A percentile compares a stretch with the other conserved stretches of the same genome.
Evolutionary conservation across 1,139 yeast genomes (phyloP).

Genomic region (Taphrina confusa): DNA sequence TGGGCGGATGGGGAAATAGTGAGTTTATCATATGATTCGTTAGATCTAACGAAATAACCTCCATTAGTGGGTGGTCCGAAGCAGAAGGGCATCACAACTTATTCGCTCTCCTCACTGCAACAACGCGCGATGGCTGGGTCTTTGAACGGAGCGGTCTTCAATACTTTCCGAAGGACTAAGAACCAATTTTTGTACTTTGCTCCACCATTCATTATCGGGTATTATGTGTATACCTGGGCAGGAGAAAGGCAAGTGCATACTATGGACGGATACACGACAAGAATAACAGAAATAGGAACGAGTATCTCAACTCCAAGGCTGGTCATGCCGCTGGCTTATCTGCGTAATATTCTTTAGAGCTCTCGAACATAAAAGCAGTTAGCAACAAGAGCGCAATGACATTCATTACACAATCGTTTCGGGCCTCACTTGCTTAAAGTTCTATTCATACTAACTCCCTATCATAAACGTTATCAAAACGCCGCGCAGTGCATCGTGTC

Average conservation of each 20-base stretch:
- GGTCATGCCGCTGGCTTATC: slow-evolving; percentile 32
- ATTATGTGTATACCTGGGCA: slow-evolving; percentile 85
- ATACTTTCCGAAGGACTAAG: slow-evolving; percentile 91
- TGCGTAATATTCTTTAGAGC: not conserved
- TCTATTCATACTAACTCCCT: no score
- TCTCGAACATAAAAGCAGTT: no score
- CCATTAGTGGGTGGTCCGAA: slow-evolving; percentile 70
- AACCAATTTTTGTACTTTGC: slow-evolving; percentile 77
- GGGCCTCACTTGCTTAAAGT: no score
- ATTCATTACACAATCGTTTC: no score
- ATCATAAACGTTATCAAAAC: no score
- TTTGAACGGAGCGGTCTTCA: slow-evolving; percentile 82
- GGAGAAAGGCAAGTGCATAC: slow-evolving; percentile 52
- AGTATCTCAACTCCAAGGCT: slow-evolving; percentile 37
- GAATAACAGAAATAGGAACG: slow-evolving; percentile 14
- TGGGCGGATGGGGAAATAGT: slow-evolving; percentile 96
- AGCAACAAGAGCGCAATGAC: no score
- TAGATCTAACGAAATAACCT: no score
- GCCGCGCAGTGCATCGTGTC: no score
- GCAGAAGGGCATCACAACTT: slow-evolving; percentile 79
- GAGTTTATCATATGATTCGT: no score
- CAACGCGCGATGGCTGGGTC: slow-evolving; percentile 90
- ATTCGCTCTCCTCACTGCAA: slow-evolving; percentile 90
- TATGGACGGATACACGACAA: not conserved
- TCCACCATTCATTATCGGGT: slow-evolving; percentile 76